Percentiles rank a stretch among this genome's conserved stretches.
phyloP scores from a whole-genome alignment of 2,329 filamentous ascomycete genomes.

The Dactylellina parvicollis region DNA sequence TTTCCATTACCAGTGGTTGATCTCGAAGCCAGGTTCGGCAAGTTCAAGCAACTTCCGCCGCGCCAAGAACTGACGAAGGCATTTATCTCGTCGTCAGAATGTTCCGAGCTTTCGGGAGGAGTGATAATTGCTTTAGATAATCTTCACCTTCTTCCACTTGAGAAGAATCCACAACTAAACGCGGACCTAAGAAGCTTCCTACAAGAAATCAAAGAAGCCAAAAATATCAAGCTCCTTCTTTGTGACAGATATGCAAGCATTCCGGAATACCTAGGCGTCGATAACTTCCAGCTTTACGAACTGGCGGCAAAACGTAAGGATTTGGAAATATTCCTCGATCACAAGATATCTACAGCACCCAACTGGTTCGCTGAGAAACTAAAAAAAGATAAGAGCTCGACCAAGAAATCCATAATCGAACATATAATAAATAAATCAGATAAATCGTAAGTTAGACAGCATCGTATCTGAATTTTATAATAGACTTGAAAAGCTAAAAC shows the following conservation, averaged over 20 bases:
- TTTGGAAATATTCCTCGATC: constrained; percentile 12
- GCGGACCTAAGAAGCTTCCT: constrained; percentile 5
- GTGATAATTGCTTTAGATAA: constrained; percentile 21
- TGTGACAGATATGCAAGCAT: too few relatives aligned
- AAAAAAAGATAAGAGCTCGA: constrained; percentile 2
- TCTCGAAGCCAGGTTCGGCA: constrained; percentile 7
- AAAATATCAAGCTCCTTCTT: constrained; percentile 10
- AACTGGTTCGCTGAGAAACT: background rate
- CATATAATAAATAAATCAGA: constrained; percentile 11
- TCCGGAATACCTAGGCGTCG: too few relatives aligned
- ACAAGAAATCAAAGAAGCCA: background rate
- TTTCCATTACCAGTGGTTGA: constrained; percentile 14
- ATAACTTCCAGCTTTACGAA: background rate
- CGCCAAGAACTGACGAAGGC: constrained; percentile 18
- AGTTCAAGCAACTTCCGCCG: background rate
- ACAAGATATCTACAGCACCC: constrained; percentile 10
- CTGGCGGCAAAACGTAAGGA: constrained; percentile 7
- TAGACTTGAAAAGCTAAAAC: background rate
- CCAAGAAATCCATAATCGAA: constrained; percentile 13
- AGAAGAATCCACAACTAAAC: constrained; percentile 1
- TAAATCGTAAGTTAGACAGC: constrained; percentile 13
- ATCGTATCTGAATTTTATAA: background rate
- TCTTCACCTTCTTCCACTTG: constrained; percentile 19
- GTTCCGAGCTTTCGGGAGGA: constrained; percentile 5
- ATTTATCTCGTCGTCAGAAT: constrained; percentile 20